Percentiles rank a stretch among this genome's conserved stretches.
phyloP scores from a whole-genome alignment of 805 yeast species.

The Myxozyma monticola region DNA sequence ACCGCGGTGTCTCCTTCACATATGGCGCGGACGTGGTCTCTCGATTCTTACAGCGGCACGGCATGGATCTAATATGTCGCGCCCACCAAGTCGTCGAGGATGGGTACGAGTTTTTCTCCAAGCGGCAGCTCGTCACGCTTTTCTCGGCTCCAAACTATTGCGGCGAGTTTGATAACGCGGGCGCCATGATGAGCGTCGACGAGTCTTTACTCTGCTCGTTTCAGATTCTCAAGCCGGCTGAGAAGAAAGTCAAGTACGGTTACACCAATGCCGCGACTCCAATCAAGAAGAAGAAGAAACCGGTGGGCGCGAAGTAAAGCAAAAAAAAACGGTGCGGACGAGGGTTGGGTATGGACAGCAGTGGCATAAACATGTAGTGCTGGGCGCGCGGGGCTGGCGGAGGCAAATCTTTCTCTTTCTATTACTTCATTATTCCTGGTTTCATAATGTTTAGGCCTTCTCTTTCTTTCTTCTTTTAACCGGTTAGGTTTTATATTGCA shows the following conservation, averaged over 20 bases:
- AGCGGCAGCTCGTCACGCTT: conserved; percentile 91
- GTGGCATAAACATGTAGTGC: too few relatives aligned
- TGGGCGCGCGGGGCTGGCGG: too few relatives aligned
- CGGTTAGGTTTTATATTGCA: too few relatives aligned
- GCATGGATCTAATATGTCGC: conserved; percentile 95
- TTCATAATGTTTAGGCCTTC: too few relatives aligned
- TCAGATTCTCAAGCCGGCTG: conserved; percentile 92
- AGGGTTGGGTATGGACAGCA: too few relatives aligned
- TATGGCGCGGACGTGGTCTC: conserved; percentile 98
- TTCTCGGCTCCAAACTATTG: conserved; percentile 94
- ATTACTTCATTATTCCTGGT: too few relatives aligned
- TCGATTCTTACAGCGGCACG: conserved; percentile 92
- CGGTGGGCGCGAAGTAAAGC: neutral
- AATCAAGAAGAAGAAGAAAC: conserved; percentile 15
- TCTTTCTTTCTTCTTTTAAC: too few relatives aligned
- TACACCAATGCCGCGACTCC: conserved; percentile 39
- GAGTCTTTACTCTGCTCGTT: conserved; percentile 92
- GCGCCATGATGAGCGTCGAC: conserved; percentile 99
- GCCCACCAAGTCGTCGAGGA: conserved; percentile 99
- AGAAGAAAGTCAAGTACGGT: conserved; percentile 75
- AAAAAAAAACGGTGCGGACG: too few relatives aligned
- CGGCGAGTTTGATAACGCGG: conserved; percentile 98
- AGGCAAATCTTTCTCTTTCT: too few relatives aligned
- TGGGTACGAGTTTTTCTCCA: conserved; percentile 95
- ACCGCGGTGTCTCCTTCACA: conserved; percentile 98